Evolutionary conservation across 1,284 basidiomycete species (phyloP).

Genomic region (Grifola frondosa): DNA sequence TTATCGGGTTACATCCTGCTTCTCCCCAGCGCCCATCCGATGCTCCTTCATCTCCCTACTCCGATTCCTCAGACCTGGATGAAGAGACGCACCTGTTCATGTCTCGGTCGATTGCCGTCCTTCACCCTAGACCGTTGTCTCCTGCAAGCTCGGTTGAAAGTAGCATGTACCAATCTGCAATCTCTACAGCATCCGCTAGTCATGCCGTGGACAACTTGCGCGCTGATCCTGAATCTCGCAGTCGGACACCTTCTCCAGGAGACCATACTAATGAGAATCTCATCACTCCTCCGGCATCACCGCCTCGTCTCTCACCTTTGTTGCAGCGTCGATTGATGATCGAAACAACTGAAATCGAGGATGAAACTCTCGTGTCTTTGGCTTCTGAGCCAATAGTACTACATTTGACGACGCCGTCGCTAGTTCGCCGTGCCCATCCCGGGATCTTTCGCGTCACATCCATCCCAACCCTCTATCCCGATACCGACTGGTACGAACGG

Average conservation of each 20-base stretch:
- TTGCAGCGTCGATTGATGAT: constrained; percentile 7
- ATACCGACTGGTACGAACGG: background rate
- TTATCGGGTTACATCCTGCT: background rate
- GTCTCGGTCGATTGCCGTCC: constrained; percentile 70
- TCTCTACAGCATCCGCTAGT: constrained; percentile 42
- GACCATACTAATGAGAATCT: background rate
- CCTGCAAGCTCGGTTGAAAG: constrained; percentile 38
- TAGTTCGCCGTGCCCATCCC: constrained; percentile 2
- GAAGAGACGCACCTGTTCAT: constrained; percentile 66
- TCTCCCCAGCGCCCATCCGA: too few species aligned
- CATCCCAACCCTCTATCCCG: background rate
- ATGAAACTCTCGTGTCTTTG: constrained; percentile 55
- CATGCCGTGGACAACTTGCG: constrained; percentile 11
- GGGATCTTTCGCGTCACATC: background rate
- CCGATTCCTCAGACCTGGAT: constrained; percentile 51
- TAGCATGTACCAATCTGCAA: constrained; percentile 71
- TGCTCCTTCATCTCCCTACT: constrained; percentile 31
- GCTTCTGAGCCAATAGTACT: constrained; percentile 56
- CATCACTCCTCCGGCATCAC: background rate
- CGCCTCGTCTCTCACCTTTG: constrained; percentile 1
- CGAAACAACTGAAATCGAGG: constrained; percentile 25
- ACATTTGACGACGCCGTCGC: constrained; percentile 48
- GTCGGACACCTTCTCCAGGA: constrained; percentile 4
- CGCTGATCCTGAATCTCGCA: constrained; percentile 5
- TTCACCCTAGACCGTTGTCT: constrained; percentile 46